These are phyloP conservation scores for Neobulgaria alba DNA, from an alignment of 2,329 filamentous ascomycete species.

Conservation along the genomic window DNA sequence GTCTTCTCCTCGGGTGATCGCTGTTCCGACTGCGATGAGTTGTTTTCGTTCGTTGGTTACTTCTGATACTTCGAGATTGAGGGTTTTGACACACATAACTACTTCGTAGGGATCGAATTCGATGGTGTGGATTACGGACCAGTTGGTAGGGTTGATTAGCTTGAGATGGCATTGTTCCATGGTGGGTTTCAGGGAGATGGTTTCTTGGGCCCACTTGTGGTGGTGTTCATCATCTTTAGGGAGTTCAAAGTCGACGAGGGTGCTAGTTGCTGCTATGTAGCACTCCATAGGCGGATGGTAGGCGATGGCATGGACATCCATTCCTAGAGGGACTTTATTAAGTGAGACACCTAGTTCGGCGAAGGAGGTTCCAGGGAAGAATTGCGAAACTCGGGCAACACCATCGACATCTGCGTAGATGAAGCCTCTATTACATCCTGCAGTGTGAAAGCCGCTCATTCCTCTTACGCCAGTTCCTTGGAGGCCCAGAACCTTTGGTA, in stretches of 20 bases:
- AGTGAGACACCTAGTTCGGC: slow-evolving; percentile 69
- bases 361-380: slow-evolving; percentile 60
- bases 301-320: slow-evolving; percentile 63
- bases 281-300: slow-evolving; percentile 69
- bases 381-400: slow-evolving; percentile 63
- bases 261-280: slow-evolving; percentile 69
- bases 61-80: slow-evolving; percentile 86
- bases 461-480: slow-evolving; percentile 60
- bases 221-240: slow-evolving; percentile 79
- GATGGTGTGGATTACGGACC: slow-evolving; percentile 69
- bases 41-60: slow-evolving; percentile 78
- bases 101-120: slow-evolving; percentile 67
- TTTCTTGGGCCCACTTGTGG: slow-evolving; percentile 68
- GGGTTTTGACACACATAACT: slow-evolving; percentile 71
- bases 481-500: slow-evolving; percentile 66
- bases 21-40: slow-evolving; percentile 77
- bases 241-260: slow-evolving; percentile 64
- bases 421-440: slow-evolving; percentile 72
- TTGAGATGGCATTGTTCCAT: slow-evolving; percentile 66
- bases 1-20: slow-evolving; percentile 82
- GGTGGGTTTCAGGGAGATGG: slow-evolving; percentile 53
- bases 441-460: slow-evolving; percentile 68
- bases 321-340: slow-evolving; percentile 59
- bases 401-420: slow-evolving; percentile 69
- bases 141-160: slow-evolving; percentile 68